Conservation (phyloP, 345 rosid species). For the Nasturtium officinale region DNA sequence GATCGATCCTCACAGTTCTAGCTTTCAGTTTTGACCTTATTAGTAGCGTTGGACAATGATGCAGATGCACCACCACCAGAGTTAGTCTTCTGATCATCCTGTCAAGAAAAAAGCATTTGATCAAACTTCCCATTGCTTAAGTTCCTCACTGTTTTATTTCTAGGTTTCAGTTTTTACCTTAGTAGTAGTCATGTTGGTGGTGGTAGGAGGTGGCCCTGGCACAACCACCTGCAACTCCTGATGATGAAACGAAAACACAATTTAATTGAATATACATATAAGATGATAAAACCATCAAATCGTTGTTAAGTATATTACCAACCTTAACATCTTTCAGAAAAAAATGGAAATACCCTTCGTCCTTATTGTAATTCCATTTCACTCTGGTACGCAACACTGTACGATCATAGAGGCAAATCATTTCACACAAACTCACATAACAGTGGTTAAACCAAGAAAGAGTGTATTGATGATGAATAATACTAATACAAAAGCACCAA, state of each 20-base stretch:
- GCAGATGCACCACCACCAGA: background rate
- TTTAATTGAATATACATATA: background rate
- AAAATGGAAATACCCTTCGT: background rate
- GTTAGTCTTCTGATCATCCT: background rate
- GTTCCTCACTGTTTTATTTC: background rate
- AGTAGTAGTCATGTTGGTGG: conserved; percentile 1
- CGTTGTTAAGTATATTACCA: background rate
- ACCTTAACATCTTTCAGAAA: background rate
- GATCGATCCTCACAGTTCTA: background rate
- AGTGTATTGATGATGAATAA: background rate
- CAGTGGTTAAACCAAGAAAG: background rate
- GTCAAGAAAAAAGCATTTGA: background rate
- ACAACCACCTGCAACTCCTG: background rate
- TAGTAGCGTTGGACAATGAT: background rate
- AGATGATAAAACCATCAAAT: background rate
- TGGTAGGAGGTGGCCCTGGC: background rate
- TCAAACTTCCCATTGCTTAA: background rate
- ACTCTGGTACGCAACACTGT: background rate
- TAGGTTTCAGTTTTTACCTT: background rate
- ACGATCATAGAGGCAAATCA: background rate
- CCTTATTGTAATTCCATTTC: background rate
- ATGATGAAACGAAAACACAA: background rate
- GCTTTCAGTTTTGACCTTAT: background rate
- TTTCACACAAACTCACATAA: background rate
- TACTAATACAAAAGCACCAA: background rate